Evolutionary conservation across 345 rosid species (phyloP).

Genomic region (Orychophragmus violaceus): DNA sequence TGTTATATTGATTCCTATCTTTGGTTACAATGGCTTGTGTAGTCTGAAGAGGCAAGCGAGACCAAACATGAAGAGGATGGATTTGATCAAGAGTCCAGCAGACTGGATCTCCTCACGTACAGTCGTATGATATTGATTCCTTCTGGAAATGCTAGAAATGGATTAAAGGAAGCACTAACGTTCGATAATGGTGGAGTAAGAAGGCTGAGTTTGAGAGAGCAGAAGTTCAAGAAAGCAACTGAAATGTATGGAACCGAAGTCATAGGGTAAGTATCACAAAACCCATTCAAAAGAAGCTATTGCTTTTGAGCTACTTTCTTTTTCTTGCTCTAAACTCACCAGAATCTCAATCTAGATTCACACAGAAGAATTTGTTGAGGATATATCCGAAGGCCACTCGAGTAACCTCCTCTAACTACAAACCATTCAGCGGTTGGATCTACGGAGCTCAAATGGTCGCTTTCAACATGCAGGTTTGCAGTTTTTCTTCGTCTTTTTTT

Average conservation of each 20-base stretch:
- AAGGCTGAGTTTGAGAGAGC: slow-evolving; percentile 65
- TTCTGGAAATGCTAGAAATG: slow-evolving; percentile 54
- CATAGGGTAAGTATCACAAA: slow-evolving; percentile 40
- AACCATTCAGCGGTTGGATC: slow-evolving; percentile 66
- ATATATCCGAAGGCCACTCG: slow-evolving; percentile 69
- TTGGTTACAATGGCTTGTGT: slow-evolving; percentile 4
- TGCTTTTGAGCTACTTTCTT: neutral
- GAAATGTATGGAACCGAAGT: slow-evolving; percentile 47
- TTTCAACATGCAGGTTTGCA: slow-evolving; percentile 74
- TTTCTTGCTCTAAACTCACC: neutral
- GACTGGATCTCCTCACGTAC: slow-evolving; percentile 34
- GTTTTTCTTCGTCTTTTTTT: neutral
- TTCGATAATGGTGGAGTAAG: slow-evolving; percentile 46
- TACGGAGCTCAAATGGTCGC: slow-evolving; percentile 94
- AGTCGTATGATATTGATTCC: slow-evolving; percentile 50
- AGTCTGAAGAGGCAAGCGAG: slow-evolving; percentile 45
- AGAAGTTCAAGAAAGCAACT: slow-evolving; percentile 50
- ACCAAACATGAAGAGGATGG: slow-evolving; percentile 18
- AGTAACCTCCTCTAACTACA: slow-evolving; percentile 63
- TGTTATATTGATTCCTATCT: neutral
- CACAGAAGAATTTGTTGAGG: slow-evolving; percentile 63
- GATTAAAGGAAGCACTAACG: slow-evolving; percentile 38
- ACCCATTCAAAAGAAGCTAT: neutral
- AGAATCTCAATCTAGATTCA: slow-evolving; percentile 40
- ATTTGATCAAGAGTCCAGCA: slow-evolving; percentile 25